Conservation (phyloP, 306 rosid species). For the Castanea sativa region DNA sequence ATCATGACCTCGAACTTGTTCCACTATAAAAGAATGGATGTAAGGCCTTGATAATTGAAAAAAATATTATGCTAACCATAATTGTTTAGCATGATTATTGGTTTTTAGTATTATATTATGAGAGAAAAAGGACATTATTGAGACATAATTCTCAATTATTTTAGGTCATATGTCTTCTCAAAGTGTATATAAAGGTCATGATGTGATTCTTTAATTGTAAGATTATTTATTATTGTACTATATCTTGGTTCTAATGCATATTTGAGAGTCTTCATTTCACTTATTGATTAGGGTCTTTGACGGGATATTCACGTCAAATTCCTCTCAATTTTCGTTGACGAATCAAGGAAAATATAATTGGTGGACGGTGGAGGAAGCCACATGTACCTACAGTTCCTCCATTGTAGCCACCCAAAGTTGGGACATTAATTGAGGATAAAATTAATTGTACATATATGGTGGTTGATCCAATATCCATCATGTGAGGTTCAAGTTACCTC, state of each 20-base stretch:
- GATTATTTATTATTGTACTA: neutral
- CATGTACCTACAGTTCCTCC: neutral
- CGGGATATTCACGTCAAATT: constrained; percentile 33
- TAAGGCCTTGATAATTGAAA: neutral
- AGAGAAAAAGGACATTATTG: constrained; percentile 9
- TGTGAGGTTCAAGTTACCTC: too few relatives aligned
- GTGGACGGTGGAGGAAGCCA: constrained; percentile 1
- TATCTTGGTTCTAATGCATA: neutral
- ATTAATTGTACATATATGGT: neutral
- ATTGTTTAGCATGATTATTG: neutral
- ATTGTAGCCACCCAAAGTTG: constrained; percentile 1
- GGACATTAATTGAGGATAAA: neutral
- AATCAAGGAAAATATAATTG: neutral
- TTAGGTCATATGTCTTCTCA: constrained; percentile 42
- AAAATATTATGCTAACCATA: too few relatives aligned
- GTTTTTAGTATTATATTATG: constrained; percentile 7
- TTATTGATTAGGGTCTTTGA: constrained; percentile 35
- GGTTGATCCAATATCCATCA: too few relatives aligned
- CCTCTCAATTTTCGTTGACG: constrained; percentile 15
- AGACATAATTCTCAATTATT: constrained; percentile 30
- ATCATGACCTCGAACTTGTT: neutral
- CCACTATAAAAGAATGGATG: neutral
- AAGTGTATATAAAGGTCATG: neutral
- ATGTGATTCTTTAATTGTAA: neutral
- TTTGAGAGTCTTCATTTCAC: constrained; percentile 7